Percentiles rank a stretch among this genome's conserved stretches.
Conservation (phyloP, 805 yeast species). For the Saturnispora ahearnii region DNA sequence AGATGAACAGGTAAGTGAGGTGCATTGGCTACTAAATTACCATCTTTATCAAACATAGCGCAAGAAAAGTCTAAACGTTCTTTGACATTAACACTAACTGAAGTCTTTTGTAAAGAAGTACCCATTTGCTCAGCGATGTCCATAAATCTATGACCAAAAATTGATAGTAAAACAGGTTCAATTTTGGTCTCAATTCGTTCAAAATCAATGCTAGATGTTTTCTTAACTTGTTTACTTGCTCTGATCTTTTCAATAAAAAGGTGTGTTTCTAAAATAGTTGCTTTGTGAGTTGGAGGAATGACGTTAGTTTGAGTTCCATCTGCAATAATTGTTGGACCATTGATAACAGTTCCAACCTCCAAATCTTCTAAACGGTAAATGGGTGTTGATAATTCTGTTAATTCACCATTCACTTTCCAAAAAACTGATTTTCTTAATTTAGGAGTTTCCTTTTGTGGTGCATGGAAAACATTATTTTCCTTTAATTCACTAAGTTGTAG, state of each 20-base stretch:
- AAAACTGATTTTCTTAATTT: conserved; percentile 39
- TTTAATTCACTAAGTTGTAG: conserved; percentile 39
- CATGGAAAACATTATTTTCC: conserved; percentile 14
- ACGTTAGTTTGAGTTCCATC: conserved; percentile 79
- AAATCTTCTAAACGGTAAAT: conserved; percentile 49
- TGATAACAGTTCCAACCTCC: conserved; percentile 40
- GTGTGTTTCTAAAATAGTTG: conserved; percentile 51
- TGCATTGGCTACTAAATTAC: conserved; percentile 80
- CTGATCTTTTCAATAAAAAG: conserved; percentile 28
- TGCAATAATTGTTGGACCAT: conserved; percentile 70
- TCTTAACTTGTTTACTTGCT: conserved; percentile 9
- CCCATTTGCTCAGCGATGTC: conserved; percentile 92
- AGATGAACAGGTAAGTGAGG: conserved; percentile 84
- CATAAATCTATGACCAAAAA: conserved; percentile 79
- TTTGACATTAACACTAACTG: conserved; percentile 76
- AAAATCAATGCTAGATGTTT: conserved; percentile 1
- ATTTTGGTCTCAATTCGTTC: conserved; percentile 21
- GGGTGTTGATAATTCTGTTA: conserved; percentile 36
- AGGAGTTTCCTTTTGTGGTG: conserved; percentile 23
- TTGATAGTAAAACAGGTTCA: conserved; percentile 67
- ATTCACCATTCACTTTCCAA: conserved; percentile 41
- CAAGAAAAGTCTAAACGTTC: conserved; percentile 80
- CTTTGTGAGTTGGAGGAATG: conserved; percentile 52
- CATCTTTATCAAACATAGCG: conserved; percentile 68
- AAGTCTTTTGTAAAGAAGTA: conserved; percentile 63